A percentile compares a stretch with the other conserved stretches of the same genome.
phyloP scores from a whole-genome alignment of 805 yeast species.

The Danielozyma ontarioensis region DNA sequence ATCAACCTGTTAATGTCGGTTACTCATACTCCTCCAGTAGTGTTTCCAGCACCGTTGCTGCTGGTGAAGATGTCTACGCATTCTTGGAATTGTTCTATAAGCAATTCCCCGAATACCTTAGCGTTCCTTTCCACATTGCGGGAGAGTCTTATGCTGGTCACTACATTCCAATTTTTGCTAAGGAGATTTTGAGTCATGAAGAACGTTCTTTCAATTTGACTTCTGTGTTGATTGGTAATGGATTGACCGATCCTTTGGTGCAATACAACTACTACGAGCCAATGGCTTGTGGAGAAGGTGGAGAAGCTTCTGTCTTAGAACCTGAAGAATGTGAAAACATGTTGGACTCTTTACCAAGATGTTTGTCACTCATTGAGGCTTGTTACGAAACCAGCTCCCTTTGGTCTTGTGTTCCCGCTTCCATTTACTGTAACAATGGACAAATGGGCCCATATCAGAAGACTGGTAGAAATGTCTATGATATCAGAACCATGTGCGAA shows the following conservation, averaged over 20 bases:
- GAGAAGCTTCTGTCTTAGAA: constrained; percentile 66
- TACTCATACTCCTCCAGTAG: constrained; percentile 18
- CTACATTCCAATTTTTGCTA: constrained; percentile 85
- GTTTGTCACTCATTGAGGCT: constrained; percentile 65
- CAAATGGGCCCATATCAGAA: constrained; percentile 52
- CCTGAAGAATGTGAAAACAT: constrained; percentile 67
- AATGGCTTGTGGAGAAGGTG: constrained; percentile 93
- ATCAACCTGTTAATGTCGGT: constrained; percentile 23
- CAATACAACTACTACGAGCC: constrained; percentile 63
- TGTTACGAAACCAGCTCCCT: constrained; percentile 75
- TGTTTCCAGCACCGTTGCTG: constrained; percentile 12
- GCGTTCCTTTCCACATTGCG: constrained; percentile 65
- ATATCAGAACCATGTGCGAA: constrained; percentile 76
- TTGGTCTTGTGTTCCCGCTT: constrained; percentile 88
- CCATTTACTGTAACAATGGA: constrained; percentile 81
- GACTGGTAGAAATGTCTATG: constrained; percentile 90
- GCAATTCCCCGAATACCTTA: constrained; percentile 15
- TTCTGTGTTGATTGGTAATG: constrained; percentile 88
- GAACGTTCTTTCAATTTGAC: constrained; percentile 53
- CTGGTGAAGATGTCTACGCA: constrained; percentile 15
- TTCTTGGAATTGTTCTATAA: constrained; percentile 22
- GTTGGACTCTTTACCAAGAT: constrained; percentile 62
- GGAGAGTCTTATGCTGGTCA: constrained; percentile 96
- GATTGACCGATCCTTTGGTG: constrained; percentile 76
- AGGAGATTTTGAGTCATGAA: constrained; percentile 67